Base-by-base conservation (phyloP, 202 grass and related monocot species). In the Dendrocalamus latiflorus region DNA sequence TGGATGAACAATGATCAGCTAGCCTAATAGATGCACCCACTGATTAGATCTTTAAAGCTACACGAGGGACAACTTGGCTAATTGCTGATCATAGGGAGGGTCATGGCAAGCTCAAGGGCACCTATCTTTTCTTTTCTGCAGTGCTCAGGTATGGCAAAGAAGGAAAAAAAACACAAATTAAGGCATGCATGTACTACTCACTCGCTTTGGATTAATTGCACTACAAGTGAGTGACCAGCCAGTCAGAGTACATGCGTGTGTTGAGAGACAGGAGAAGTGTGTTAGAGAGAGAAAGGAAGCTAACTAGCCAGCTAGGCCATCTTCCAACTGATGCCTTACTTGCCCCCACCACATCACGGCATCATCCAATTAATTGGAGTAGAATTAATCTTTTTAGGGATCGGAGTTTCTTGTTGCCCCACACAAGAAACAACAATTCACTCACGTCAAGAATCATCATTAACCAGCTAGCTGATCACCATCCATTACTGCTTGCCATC, bases 361-460 rank as follows among this genome's bases (percentile, higher is more conserved):
- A 66, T 78, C 79, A 77, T 71, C 73, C 73, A 69, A 39, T n/a
- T n/a, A n/a, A n/a, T 21, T 48, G 44, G 25, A 36, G 34, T 41
- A 37, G 17, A 55, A 25, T 5, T 16, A n/a, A n/a, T 36, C 60
- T 59, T 74, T 34, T 18, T 30, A 55, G 11, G 36, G 3, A n/a
- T n/a, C n/a, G n/a, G n/a, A 70, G 37, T 85, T 85, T 60, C 81
- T 74, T 85, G 89, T 68, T 91, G 85, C 71, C 81, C 75, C 77
- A 68, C 83, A 81, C 70, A 86, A 78, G 11, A 85, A 83, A 85
- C 80, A 76, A 75, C 80, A 42, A 60, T 88, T 82, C 78, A 20
- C n/a, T 88, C 88, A 92, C 89, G 90, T 86, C 78, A 94, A 88
- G 93, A 88, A 94, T 90, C 90, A 66, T 17, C 22, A 7, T 6